Evolutionary conservation across 2,329 filamentous ascomycete species (phyloP).

Genomic region (Penicillium frequentans): DNA sequence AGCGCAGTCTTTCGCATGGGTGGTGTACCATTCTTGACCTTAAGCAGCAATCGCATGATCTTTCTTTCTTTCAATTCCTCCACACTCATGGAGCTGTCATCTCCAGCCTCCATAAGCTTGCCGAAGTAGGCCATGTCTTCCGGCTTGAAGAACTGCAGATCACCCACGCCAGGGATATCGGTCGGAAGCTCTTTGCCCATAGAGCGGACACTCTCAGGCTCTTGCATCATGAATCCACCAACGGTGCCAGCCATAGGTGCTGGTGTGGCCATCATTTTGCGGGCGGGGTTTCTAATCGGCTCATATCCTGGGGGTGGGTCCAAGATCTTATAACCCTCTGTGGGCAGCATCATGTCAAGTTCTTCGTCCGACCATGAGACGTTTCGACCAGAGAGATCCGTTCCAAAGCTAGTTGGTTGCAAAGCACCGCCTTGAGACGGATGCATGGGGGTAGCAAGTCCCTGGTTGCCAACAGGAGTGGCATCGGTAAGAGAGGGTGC

Average conservation of each 20-base stretch:
- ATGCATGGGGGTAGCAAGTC: constrained; percentile 77
- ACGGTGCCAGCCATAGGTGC: constrained; percentile 61
- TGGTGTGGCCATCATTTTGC: constrained; percentile 73
- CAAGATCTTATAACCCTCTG: constrained; percentile 88
- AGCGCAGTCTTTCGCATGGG: constrained; percentile 98
- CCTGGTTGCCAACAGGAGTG: constrained; percentile 70
- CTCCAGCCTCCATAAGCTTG: constrained; percentile 89
- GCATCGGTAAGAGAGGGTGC: constrained; percentile 67
- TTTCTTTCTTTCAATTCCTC: constrained; percentile 97
- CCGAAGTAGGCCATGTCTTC: constrained; percentile 99
- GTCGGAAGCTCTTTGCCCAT: constrained; percentile 90
- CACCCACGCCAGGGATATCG: constrained; percentile 92
- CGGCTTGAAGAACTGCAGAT: constrained; percentile 96
- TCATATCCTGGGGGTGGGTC: constrained; percentile 90
- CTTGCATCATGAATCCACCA: constrained; percentile 95
- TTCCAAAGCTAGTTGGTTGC: constrained; percentile 66
- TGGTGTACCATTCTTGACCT: constrained; percentile 98
- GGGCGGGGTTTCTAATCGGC: constrained; percentile 72
- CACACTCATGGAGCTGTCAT: constrained; percentile 87
- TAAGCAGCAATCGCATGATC: constrained; percentile 94
- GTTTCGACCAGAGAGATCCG: constrained; percentile 77
- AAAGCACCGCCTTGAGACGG: constrained; percentile 60
- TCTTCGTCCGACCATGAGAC: constrained; percentile 88
- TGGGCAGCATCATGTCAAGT: constrained; percentile 84
- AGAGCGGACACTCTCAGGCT: constrained; percentile 78